phyloP scores from a whole-genome alignment of 1,139 yeast species.

The Nakaseomyces sp. region DNA sequence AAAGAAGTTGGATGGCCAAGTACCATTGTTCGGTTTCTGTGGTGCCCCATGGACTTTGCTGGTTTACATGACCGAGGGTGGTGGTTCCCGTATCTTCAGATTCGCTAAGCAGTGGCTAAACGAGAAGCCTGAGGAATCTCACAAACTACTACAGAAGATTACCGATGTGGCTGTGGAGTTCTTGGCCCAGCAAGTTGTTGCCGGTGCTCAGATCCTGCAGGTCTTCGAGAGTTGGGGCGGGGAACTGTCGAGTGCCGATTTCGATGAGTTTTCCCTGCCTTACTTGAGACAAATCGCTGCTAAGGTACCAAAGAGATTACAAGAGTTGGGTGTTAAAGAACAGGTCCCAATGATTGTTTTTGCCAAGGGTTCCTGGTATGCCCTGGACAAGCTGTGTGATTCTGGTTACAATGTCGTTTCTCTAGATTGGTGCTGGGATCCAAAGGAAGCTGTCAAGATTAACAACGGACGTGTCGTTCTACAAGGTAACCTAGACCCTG shows the following conservation, averaged over 20 bases:
- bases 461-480: slow-evolving; percentile 72
- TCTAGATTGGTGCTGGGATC: slow-evolving; percentile 84
- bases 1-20: slow-evolving; percentile 74
- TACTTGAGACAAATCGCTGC: slow-evolving; percentile 69
- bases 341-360: slow-evolving; percentile 80
- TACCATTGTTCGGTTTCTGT: slow-evolving; percentile 88
- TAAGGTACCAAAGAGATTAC: slow-evolving; percentile 58
- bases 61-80: slow-evolving; percentile 97
- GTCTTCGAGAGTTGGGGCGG: slow-evolving; percentile 98
- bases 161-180: slow-evolving; percentile 90
- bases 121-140: slow-evolving; percentile 64
- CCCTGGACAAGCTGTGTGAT: slow-evolving; percentile 74
- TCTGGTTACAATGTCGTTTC: slow-evolving; percentile 85
- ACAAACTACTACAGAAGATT: slow-evolving; percentile 61
- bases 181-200: slow-evolving; percentile 86
- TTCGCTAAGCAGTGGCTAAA: slow-evolving; percentile 90
- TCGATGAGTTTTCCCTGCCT: slow-evolving; percentile 80
- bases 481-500: slow-evolving; percentile 96
- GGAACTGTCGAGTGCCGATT: slow-evolving; percentile 84
- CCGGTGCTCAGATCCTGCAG: slow-evolving; percentile 97
- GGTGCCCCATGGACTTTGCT: slow-evolving; percentile 98
- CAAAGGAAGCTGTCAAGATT: slow-evolving; percentile 75
- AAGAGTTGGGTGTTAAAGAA: slow-evolving; percentile 62
- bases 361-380: slow-evolving; percentile 98
- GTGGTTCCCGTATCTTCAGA: slow-evolving; percentile 86